A percentile compares a stretch with the other conserved stretches of the same genome.
Conservation (phyloP, 495 filamentous ascomycete species). For the Lophiostoma macrostomum region DNA sequence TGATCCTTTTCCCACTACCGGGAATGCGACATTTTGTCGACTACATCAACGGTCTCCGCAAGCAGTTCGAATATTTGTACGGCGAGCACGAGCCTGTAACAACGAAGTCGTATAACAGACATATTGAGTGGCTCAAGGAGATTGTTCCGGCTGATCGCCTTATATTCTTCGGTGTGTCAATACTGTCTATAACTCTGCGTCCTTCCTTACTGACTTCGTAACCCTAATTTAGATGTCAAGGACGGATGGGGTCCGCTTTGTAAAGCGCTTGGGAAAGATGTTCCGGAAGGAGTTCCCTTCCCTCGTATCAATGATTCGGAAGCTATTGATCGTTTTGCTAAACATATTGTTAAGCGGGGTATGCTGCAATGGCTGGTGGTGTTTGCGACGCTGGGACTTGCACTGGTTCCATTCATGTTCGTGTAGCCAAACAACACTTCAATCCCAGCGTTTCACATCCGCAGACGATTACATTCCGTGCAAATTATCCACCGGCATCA, state of each 20-base stretch:
- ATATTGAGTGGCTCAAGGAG: slow-evolving; percentile 16
- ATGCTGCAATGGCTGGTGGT: slow-evolving; percentile 12
- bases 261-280: slow-evolving; percentile 17
- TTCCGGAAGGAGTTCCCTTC: slow-evolving; percentile 19
- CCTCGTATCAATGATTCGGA: slow-evolving; percentile 30
- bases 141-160: slow-evolving; percentile 21
- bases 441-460: too few relatives aligned
- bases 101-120: not conserved
- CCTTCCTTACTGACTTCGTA: too few relatives aligned
- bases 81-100: not conserved
- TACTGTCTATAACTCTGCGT: too few relatives aligned
- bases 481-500: too few relatives aligned
- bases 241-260: slow-evolving; percentile 34
- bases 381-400: slow-evolving; percentile 10
- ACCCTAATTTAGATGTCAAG: too few relatives aligned
- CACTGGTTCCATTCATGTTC: slow-evolving; percentile 2
- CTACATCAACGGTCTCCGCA: slow-evolving; percentile 3
- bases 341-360: slow-evolving; percentile 2
- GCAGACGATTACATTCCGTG: too few relatives aligned
- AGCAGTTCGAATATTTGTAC: slow-evolving; percentile 9
- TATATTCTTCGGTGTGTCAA: slow-evolving; percentile 23
- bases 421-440: too few relatives aligned
- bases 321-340: slow-evolving; percentile 13
- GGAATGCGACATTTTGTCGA: slow-evolving; percentile 15
- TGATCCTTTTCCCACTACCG: slow-evolving; percentile 17